A percentile compares a stretch with the other conserved stretches of the same genome.
Evolutionary conservation across 2,329 filamentous ascomycete species (phyloP).

Genomic region (Tolypocladium nubicola): DNA sequence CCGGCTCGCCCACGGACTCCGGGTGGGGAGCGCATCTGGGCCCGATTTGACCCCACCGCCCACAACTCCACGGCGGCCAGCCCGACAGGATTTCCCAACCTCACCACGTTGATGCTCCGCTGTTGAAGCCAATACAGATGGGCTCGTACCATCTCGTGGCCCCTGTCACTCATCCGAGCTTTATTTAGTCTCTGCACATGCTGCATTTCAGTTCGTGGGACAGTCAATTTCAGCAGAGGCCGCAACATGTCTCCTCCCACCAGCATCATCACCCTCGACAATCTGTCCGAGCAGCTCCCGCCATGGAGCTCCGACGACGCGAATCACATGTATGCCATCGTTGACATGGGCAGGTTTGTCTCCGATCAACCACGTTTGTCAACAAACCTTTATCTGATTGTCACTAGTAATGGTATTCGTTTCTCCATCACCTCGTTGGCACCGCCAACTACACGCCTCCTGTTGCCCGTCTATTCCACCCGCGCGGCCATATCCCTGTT

Average conservation of each 20-base stretch:
- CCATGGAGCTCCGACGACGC: conserved; percentile 34
- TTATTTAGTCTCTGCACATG: not conserved
- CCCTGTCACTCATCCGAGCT: not conserved
- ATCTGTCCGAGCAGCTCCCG: conserved; percentile 36
- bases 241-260: conserved; percentile 19
- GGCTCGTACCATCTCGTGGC: not conserved
- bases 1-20: not conserved
- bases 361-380: not conserved
- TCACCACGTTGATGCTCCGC: not conserved
- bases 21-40: not conserved
- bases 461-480: conserved; percentile 68
- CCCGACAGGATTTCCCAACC: not conserved
- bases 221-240: not conserved
- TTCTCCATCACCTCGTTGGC: conserved; percentile 82
- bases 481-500: conserved; percentile 78
- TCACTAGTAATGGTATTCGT: conserved; percentile 72
- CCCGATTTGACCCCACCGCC: not conserved
- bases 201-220: not conserved
- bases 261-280: conserved; percentile 40
- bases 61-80: not conserved
- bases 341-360: conserved; percentile 48
- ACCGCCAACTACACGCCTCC: conserved; percentile 57
- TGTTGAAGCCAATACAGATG: not conserved
- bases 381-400: conserved; percentile 1
- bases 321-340: conserved; percentile 44